phyloP scores from a whole-genome alignment of 148 eudicot genomes.

The Pouteria glomerata region DNA sequence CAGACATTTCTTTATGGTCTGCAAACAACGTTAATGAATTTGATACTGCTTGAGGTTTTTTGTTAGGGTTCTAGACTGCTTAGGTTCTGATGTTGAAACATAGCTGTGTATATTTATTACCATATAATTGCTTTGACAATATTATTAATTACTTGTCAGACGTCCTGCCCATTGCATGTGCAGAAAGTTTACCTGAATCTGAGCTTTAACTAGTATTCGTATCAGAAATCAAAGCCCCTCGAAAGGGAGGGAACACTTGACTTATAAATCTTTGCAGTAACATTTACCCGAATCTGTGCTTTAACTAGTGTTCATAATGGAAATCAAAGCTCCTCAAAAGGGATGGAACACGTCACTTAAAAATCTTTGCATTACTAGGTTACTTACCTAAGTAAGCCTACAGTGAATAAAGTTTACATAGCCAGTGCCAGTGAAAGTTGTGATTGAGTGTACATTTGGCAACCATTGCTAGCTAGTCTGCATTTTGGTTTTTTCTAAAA shows the following conservation, averaged over 20 bases:
- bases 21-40: background rate
- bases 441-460: background rate
- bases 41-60: background rate
- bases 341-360: background rate
- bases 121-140: background rate
- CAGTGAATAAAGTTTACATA: background rate
- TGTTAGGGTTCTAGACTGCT: background rate
- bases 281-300: background rate
- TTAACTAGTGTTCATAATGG: background rate
- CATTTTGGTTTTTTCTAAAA: no score
- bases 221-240: background rate
- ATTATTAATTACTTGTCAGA: background rate
- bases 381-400: background rate
- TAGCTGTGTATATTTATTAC: background rate
- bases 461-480: no score
- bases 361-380: background rate
- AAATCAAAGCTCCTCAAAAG: background rate
- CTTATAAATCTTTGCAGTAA: no score
- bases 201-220: background rate
- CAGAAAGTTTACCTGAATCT: background rate
- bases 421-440: background rate
- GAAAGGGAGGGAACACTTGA: background rate
- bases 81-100: background rate
- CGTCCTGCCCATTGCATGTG: background rate
- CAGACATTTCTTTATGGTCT: background rate